Percentiles rank a stretch among this genome's conserved stretches.
phyloP scores from a whole-genome alignment of 441 rosid species.

The Pelargonium citronellum region DNA sequence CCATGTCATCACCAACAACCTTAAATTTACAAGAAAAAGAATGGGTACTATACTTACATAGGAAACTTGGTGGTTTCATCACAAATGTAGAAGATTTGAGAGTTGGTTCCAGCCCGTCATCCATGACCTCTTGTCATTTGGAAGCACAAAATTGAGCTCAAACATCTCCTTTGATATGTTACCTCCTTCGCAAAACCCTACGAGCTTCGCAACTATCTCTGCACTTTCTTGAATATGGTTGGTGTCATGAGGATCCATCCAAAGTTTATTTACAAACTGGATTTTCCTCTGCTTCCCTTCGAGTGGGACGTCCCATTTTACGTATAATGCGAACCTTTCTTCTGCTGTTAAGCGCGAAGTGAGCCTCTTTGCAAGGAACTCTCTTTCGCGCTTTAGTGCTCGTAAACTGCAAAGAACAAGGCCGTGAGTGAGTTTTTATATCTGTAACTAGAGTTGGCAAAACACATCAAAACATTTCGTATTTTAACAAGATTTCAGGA shows the following conservation, averaged over 20 bases:
- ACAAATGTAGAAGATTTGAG: slow-evolving; percentile 72
- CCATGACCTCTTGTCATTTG: slow-evolving; percentile 84
- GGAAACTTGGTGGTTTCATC: slow-evolving; percentile 21
- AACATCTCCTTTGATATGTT: slow-evolving; percentile 96
- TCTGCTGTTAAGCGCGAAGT: slow-evolving; percentile 56
- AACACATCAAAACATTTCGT: too few species aligned
- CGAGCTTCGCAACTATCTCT: slow-evolving; percentile 86
- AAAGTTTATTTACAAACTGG: slow-evolving; percentile 84
- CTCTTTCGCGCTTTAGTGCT: slow-evolving; percentile 83
- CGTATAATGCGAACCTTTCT: slow-evolving; percentile 75
- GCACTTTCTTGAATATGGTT: slow-evolving; percentile 87
- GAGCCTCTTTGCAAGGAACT: slow-evolving; percentile 83
- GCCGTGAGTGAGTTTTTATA: neutral
- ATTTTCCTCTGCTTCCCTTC: slow-evolving; percentile 94
- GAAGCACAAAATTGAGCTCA: slow-evolving; percentile 84
- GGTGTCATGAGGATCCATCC: slow-evolving; percentile 88
- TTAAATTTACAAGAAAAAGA: neutral
- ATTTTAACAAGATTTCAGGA: neutral
- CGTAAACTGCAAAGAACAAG: slow-evolving; percentile 42
- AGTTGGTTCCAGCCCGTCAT: slow-evolving; percentile 84
- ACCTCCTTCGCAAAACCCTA: slow-evolving; percentile 82
- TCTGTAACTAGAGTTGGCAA: neutral
- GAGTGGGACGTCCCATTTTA: slow-evolving; percentile 82
- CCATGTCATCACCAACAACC: slow-evolving; percentile 28
- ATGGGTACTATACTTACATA: slow-evolving; percentile 21